Conservation (phyloP, 306 rosid genomes). For the Cucumis cinereus region DNA sequence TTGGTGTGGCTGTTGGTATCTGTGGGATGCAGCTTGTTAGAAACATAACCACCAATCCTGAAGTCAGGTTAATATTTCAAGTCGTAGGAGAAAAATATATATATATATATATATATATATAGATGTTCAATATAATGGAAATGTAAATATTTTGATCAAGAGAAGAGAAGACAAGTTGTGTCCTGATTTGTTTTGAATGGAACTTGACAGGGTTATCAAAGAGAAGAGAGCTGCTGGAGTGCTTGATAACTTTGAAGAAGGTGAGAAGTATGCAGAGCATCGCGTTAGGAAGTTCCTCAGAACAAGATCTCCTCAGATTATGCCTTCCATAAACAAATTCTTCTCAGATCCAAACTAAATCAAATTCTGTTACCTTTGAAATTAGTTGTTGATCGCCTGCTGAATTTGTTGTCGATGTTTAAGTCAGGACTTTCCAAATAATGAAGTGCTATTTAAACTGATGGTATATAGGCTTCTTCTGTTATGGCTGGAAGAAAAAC, state of each 20-base stretch:
- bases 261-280: constrained; percentile 29
- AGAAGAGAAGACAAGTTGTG: neutral
- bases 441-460: neutral
- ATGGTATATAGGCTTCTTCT: neutral
- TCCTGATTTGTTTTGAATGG: neutral
- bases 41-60: constrained; percentile 67
- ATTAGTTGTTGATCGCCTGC: neutral
- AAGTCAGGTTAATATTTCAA: constrained; percentile 48
- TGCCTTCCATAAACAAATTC: constrained; percentile 79
- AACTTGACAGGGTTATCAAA: constrained; percentile 50
- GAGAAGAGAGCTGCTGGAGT: constrained; percentile 81
- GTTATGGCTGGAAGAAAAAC: neutral
- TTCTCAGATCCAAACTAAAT: constrained; percentile 69
- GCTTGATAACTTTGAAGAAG: constrained; percentile 61
- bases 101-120: no score
- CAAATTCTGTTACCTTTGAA: neutral
- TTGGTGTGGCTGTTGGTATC: constrained; percentile 71
- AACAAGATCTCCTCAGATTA: constrained; percentile 41
- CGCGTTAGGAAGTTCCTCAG: constrained; percentile 59
- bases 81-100: neutral
- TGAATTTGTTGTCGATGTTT: neutral
- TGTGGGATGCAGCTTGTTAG: constrained; percentile 79
- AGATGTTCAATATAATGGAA: neutral
- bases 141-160: neutral
- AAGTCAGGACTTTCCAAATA: neutral